A percentile compares a stretch with the other conserved stretches of the same genome.
These are phyloP conservation scores for Vigna radiata DNA, from an alignment of 306 rosid species.

Conservation along the genomic window DNA sequence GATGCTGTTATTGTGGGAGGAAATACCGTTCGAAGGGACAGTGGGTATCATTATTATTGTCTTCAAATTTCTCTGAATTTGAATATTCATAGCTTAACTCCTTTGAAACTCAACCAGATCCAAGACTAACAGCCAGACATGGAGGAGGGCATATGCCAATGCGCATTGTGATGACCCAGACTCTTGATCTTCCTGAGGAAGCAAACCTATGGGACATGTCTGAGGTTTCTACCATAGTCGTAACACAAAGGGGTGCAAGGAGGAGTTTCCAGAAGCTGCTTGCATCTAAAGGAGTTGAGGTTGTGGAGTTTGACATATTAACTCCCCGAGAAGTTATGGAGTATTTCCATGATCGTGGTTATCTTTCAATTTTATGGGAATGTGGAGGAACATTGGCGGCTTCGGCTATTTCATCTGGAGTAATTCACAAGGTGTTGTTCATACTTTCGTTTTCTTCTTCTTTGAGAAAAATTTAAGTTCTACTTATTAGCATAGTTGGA, in stretches of 20 bases:
- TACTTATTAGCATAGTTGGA: slow-evolving; percentile 13
- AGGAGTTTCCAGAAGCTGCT: slow-evolving; percentile 88
- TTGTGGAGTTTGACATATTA: slow-evolving; percentile 87
- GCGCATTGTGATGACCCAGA: slow-evolving; percentile 79
- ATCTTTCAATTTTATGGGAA: slow-evolving; percentile 94
- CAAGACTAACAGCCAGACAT: slow-evolving; percentile 87
- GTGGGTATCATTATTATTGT: slow-evolving; percentile 58
- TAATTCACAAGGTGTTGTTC: slow-evolving; percentile 76
- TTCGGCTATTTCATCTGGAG: slow-evolving; percentile 90
- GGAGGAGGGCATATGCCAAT: slow-evolving; percentile 90
- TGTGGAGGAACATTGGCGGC: slow-evolving; percentile 97
- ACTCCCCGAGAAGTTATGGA: slow-evolving; percentile 91
- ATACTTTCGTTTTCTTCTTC: neutral
- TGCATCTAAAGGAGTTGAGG: slow-evolving; percentile 97
- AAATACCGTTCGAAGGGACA: slow-evolving; percentile 82
- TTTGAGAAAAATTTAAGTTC: slow-evolving; percentile 26
- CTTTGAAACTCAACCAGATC: slow-evolving; percentile 63
- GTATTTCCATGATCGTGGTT: slow-evolving; percentile 86
- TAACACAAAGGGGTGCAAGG: slow-evolving; percentile 90
- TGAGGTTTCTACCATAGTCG: slow-evolving; percentile 85
- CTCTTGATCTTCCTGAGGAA: slow-evolving; percentile 87
- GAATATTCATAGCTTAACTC: slow-evolving; percentile 4
- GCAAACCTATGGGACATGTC: slow-evolving; percentile 83
- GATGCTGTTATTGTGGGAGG: slow-evolving; percentile 94
- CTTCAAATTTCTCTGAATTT: slow-evolving; percentile 27